A percentile compares a stretch with the other conserved stretches of the same genome.
phyloP scores from a whole-genome alignment of 2,329 filamentous ascomycete species.

The Lachnellula subtilissima region DNA sequence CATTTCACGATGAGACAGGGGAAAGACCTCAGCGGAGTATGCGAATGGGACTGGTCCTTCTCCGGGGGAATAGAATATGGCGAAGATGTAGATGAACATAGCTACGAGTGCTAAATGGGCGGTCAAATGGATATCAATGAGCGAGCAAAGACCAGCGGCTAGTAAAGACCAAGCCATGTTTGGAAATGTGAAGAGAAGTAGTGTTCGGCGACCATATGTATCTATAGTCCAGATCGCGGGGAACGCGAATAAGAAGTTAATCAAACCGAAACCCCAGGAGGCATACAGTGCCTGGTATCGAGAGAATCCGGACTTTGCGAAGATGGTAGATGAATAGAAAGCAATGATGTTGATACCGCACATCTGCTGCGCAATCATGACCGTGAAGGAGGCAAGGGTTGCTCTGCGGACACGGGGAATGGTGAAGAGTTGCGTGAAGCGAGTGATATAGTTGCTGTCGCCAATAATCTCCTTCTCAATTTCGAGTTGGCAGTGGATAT shows the following conservation, averaged over 20 bases:
- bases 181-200: constrained; percentile 62
- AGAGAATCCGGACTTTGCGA: constrained; percentile 51
- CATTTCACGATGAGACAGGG: constrained; percentile 57
- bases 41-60: constrained; percentile 59
- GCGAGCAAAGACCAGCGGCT: constrained; percentile 55
- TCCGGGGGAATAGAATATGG: constrained; percentile 60
- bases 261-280: constrained; percentile 60
- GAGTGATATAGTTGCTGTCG: constrained; percentile 49
- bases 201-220: constrained; percentile 57
- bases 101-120: constrained; percentile 51
- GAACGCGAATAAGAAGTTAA: constrained; percentile 61
- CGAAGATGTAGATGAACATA: constrained; percentile 61
- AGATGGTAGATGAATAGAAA: constrained; percentile 67
- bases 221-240: constrained; percentile 56
- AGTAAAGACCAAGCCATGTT: constrained; percentile 65
- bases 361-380: constrained; percentile 48
- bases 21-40: constrained; percentile 60
- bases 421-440: constrained; percentile 63
- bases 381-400: constrained; percentile 69
- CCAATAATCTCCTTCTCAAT: constrained; percentile 38
- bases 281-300: constrained; percentile 53
- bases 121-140: constrained; percentile 36
- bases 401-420: constrained; percentile 66
- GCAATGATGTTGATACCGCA: constrained; percentile 59
- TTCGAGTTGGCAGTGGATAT: constrained; percentile 49